Evolutionary conservation across 2,329 filamentous ascomycete species (phyloP).

Genomic region (Pezicula carpinea): DNA sequence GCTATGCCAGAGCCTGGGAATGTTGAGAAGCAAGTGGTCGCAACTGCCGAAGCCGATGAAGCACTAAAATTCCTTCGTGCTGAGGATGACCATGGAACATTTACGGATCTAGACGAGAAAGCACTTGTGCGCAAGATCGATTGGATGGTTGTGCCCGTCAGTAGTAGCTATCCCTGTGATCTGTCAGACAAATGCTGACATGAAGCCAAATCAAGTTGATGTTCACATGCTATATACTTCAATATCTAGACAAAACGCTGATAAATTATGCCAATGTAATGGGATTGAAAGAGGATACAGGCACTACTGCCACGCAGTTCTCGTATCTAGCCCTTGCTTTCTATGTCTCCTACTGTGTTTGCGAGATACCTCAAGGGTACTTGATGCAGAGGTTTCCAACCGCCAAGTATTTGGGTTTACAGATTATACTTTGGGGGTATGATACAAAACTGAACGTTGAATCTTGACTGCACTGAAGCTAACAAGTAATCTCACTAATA

Average conservation of each 20-base stretch:
- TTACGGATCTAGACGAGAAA: conserved; percentile 32
- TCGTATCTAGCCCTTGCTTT: conserved; percentile 42
- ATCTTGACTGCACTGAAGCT: conserved; percentile 30
- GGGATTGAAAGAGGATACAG: conserved; percentile 39
- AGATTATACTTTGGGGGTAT: conserved; percentile 22
- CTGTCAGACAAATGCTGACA: not conserved
- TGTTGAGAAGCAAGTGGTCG: not conserved
- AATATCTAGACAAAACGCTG: conserved; percentile 46
- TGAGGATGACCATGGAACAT: not conserved
- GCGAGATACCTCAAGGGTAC: conserved; percentile 32
- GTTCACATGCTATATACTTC: conserved; percentile 51
- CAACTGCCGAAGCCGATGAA: conserved; percentile 4
- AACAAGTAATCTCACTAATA: conserved; percentile 38
- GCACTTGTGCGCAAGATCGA: conserved; percentile 58
- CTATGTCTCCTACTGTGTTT: conserved; percentile 39
- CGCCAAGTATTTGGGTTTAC: conserved; percentile 45
- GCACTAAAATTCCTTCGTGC: conserved; percentile 5
- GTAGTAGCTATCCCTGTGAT: conserved; percentile 3
- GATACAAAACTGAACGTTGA: not conserved
- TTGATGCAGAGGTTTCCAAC: conserved; percentile 48
- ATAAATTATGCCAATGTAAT: conserved; percentile 40
- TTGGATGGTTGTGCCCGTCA: conserved; percentile 52
- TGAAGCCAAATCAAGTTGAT: conserved; percentile 32
- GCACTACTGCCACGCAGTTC: conserved; percentile 40
- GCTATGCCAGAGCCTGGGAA: not conserved